Conservation (phyloP, 345 rosid species). For the Kernera saxatilis region DNA sequence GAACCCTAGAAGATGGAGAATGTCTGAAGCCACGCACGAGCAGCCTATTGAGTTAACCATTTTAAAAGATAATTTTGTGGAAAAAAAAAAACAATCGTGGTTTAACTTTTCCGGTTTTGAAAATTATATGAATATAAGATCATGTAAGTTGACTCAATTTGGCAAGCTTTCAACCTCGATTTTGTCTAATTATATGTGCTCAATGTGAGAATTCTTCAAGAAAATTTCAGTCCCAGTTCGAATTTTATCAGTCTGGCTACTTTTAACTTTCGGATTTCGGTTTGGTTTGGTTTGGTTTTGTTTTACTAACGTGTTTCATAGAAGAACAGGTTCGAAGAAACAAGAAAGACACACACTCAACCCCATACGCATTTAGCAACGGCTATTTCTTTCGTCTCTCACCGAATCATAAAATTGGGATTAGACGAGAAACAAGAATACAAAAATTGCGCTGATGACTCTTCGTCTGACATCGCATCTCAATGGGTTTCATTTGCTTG, state of each 20-base stretch:
- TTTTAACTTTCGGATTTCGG: background rate
- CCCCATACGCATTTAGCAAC: conserved; percentile 20
- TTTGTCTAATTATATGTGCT: background rate
- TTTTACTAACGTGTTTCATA: background rate
- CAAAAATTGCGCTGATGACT: conserved; percentile 15
- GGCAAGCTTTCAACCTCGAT: background rate
- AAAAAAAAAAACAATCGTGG: background rate
- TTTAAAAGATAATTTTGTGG: background rate
- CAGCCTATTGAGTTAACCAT: background rate
- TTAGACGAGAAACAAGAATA: conserved; percentile 7
- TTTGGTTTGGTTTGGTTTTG: background rate
- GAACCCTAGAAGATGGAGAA: conserved; percentile 11
- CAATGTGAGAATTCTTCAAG: background rate
- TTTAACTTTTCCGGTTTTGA: conserved; percentile 14
- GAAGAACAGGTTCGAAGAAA: background rate
- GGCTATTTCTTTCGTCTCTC: conserved; percentile 18
- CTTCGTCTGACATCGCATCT: conserved; percentile 18
- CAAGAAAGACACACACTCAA: background rate
- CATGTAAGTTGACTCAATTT: background rate
- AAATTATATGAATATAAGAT: background rate
- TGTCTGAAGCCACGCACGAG: conserved; percentile 19
- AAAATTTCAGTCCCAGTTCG: background rate
- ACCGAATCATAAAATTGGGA: background rate
- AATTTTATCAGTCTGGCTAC: background rate
- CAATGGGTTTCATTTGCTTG: background rate